These are phyloP conservation scores for Nicotiana sylvestris DNA, from an alignment of 257 asterid genomes.

Conservation along the genomic window DNA sequence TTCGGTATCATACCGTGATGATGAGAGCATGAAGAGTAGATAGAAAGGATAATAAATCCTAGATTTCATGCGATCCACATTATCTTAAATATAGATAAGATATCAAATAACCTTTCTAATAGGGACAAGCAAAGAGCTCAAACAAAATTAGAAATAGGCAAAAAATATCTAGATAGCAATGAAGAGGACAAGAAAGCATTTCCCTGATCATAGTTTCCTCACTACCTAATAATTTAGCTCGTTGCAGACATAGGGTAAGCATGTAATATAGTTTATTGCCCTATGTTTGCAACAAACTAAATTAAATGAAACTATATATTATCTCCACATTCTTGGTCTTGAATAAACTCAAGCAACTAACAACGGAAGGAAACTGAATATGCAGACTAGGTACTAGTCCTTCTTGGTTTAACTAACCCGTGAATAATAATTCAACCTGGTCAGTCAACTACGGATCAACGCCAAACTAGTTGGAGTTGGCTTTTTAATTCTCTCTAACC, in stretches of 20 bases:
- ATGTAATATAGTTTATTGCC: too few relatives aligned
- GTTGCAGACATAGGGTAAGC: background rate
- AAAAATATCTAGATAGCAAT: background rate
- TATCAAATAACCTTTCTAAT: background rate
- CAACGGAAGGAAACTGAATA: background rate
- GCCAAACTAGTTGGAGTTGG: background rate
- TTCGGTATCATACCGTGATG: background rate
- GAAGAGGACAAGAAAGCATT: background rate
- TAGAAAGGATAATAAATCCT: background rate
- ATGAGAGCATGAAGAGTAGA: background rate
- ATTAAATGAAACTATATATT: background rate
- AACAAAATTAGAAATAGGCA: background rate
- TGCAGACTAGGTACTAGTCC: background rate
- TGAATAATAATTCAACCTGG: background rate
- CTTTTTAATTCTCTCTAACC: background rate
- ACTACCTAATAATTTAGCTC: background rate
- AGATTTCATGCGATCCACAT: background rate
- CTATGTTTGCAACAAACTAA: too few relatives aligned
- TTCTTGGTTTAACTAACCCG: background rate
- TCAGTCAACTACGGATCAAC: background rate
- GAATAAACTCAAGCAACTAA: background rate
- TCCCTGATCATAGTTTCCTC: background rate
- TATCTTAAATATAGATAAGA: background rate
- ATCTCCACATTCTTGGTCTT: background rate
- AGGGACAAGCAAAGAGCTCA: background rate